A percentile compares a stretch with the other conserved stretches of the same genome.
phyloP scores from a whole-genome alignment of 805 yeast genomes.

The Candida methanosorbosa region DNA sequence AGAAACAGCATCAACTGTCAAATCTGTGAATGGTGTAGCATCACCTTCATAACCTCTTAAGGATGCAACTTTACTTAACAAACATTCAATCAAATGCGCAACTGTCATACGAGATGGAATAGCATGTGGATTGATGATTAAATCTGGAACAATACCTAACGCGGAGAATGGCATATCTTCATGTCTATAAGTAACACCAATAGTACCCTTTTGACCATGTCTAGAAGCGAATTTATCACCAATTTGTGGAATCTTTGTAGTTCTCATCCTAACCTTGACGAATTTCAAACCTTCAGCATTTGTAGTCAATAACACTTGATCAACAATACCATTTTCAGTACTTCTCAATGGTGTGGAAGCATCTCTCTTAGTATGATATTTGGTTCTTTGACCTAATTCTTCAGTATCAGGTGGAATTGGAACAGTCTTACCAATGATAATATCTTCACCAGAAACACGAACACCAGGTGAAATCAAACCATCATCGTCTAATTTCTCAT shows the following conservation, averaged over 20 bases:
- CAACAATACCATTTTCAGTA: conserved; percentile 97
- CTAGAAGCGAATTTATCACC: conserved; percentile 99
- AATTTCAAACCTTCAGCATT: conserved; percentile 97
- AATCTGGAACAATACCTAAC: conserved; percentile 95
- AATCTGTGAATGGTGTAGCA: conserved; percentile 98
- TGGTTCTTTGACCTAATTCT: conserved; percentile 97
- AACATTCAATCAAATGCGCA: conserved; percentile 98
- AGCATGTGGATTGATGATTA: conserved; percentile 97
- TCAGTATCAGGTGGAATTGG: conserved; percentile 99
- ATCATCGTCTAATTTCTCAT: conserved; percentile 96
- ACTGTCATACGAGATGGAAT: conserved; percentile 99
- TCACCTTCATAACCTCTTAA: conserved; percentile 97
- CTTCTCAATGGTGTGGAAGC: conserved; percentile 96
- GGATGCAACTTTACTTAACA: conserved; percentile 89
- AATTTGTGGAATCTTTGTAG: conserved; percentile 96
- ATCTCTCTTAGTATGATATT: conserved; percentile 96
- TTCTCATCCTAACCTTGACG: conserved; percentile 97
- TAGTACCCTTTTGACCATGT: conserved; percentile 99
- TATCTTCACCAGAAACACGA: conserved; percentile 97
- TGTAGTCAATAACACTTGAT: conserved; percentile 92
- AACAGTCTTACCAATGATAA: conserved; percentile 96
- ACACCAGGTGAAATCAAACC: conserved; percentile 98
- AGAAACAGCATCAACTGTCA: conserved; percentile 95
- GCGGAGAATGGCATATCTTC: conserved; percentile 98
- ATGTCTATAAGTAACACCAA: conserved; percentile 96